phyloP scores from a whole-genome alignment of 1,284 basidiomycete species.

The Ganoderma leucocontextum region DNA sequence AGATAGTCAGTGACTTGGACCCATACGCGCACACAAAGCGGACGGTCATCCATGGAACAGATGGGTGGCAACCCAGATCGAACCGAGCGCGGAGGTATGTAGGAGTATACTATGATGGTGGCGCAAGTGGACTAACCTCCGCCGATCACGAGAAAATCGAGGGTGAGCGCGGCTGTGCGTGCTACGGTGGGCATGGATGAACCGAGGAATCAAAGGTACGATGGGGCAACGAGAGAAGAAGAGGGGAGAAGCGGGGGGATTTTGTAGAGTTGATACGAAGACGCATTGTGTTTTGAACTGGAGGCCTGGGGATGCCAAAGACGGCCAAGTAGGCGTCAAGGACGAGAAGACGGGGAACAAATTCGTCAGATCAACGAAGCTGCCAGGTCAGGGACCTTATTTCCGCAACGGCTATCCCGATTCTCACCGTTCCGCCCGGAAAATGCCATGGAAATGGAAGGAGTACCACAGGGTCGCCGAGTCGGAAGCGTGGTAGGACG shows the following conservation, averaged over 20 bases:
- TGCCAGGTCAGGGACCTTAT: conserved; percentile 6
- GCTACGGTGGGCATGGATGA: conserved; percentile 27
- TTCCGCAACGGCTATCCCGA: conserved; percentile 18
- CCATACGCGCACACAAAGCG: conserved; percentile 15
- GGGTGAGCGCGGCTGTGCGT: conserved; percentile 26
- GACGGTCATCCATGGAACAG: not conserved
- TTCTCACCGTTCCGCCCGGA: conserved; percentile 17
- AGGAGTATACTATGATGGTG: conserved; percentile 6
- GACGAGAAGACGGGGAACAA: conserved; percentile 5
- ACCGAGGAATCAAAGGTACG: conserved; percentile 8
- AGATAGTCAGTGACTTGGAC: conserved; percentile 7
- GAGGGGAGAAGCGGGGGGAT: conserved; percentile 12
- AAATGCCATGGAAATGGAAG: conserved; percentile 16
- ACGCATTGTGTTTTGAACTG: conserved; percentile 3
- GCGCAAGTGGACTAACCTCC: conserved; percentile 31
- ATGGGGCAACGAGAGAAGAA: conserved; percentile 9
- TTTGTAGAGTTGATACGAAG: conserved; percentile 13
- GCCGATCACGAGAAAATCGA: conserved; percentile 37
- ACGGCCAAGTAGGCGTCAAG: conserved; percentile 15
- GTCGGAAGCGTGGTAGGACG: not conserved
- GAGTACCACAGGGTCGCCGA: not conserved
- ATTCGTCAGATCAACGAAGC: conserved; percentile 9
- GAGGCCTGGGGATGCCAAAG: conserved; percentile 13
- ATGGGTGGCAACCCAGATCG: not conserved
- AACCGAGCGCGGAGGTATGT: not conserved